These are phyloP conservation scores for Coemansia sp. DNA, from an alignment of 192 early-diverging fungal species.

Conservation along the genomic window DNA sequence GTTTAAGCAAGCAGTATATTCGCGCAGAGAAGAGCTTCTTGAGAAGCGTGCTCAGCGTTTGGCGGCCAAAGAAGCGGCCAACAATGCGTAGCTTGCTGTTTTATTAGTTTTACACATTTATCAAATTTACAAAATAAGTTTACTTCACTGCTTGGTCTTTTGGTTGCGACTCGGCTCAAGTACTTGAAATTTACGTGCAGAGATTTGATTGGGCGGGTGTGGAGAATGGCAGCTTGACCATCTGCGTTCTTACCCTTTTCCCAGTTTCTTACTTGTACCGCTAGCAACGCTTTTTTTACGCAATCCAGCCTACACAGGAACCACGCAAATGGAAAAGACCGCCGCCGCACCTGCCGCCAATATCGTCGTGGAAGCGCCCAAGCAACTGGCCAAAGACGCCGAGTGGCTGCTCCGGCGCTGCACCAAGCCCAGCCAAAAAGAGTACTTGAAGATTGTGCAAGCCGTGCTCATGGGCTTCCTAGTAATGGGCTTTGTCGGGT, in stretches of 20 bases:
- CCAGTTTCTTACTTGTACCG: not conserved
- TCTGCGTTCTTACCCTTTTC: not conserved
- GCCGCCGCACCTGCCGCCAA: conserved; percentile 19
- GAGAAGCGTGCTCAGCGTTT: conserved; percentile 44
- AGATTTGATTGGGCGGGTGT: conserved; percentile 1
- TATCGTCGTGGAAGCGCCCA: conserved; percentile 78
- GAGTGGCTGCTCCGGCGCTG: conserved; percentile 91
- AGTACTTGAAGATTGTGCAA: conserved; percentile 91
- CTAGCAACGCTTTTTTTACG: not conserved
- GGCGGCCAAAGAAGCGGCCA: conserved; percentile 10
- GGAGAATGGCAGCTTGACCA: not conserved
- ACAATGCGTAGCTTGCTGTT: not conserved
- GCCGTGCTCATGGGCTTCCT: conserved; percentile 94
- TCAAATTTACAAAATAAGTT: not conserved
- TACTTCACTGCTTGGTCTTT: too few species aligned
- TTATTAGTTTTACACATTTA: not conserved
- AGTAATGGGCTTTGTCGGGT: conserved; percentile 96
- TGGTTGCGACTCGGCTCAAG: not conserved
- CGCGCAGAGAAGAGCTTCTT: conserved; percentile 34
- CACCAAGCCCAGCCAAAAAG: conserved; percentile 95
- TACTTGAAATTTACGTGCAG: not conserved
- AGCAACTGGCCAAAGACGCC: conserved; percentile 91
- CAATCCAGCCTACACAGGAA: not conserved
- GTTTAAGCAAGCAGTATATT: conserved; percentile 26
- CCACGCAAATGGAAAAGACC: conserved; percentile 2